Evolutionary conservation across 306 rosid genomes (phyloP).

Genomic region (Sindora glabra): DNA sequence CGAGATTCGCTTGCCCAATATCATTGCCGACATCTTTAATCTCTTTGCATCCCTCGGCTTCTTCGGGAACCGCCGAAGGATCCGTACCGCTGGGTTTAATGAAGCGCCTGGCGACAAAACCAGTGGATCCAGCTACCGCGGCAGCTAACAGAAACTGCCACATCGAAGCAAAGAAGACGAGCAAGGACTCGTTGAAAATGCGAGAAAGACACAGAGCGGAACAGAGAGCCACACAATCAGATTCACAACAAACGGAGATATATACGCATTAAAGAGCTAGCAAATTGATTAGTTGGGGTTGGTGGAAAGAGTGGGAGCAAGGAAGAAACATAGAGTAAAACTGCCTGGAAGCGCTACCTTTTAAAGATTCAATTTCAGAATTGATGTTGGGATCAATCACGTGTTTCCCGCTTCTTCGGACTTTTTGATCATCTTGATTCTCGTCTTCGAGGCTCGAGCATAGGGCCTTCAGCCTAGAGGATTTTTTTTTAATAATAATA

Average conservation of each 20-base stretch:
- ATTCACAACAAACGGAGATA: not conserved
- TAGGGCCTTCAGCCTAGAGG: no score
- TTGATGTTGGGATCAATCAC: slow-evolving; percentile 22
- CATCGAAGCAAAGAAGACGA: slow-evolving; percentile 22
- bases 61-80: not conserved
- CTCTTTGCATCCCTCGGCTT: not conserved
- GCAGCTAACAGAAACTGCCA: slow-evolving; percentile 57
- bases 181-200: not conserved
- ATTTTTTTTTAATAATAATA: no score
- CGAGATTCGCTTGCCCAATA: not conserved
- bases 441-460: no score
- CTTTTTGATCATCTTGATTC: not conserved
- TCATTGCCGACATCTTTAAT: not conserved
- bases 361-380: no score
- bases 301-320: not conserved
- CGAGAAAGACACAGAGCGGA: not conserved
- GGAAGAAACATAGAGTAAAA: no score
- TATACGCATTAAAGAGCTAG: not conserved
- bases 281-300: not conserved
- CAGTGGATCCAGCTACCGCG: slow-evolving; percentile 67
- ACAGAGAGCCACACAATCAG: not conserved
- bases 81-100: not conserved
- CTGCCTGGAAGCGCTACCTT: not conserved
- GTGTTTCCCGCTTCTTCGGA: slow-evolving; percentile 42
- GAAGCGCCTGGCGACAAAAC: slow-evolving; percentile 44